phyloP scores from a whole-genome alignment of 78 protist genomes.

The Polysphondylium violaceum region DNA sequence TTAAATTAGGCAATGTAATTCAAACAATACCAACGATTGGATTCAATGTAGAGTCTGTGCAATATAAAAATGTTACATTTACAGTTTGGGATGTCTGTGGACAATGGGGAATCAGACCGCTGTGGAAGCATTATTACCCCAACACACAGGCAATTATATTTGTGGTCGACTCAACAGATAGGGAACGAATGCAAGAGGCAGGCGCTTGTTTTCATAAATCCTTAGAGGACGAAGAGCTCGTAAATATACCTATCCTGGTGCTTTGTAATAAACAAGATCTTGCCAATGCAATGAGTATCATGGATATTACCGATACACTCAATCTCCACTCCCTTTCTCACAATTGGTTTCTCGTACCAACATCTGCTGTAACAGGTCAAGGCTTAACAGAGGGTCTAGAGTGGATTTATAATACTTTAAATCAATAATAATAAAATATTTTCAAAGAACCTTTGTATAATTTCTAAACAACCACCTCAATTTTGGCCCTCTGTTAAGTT shows the following conservation, averaged over 20 bases:
- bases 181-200: conserved; percentile 53
- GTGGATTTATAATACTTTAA: background rate
- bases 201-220: background rate
- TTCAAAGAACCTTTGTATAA: no score
- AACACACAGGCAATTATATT: conserved; percentile 48
- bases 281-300: background rate
- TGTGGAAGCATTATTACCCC: conserved; percentile 38
- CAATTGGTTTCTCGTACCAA: conserved; percentile 44
- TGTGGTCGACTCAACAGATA: conserved; percentile 73
- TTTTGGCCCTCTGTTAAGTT: no score
- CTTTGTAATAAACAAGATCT: background rate
- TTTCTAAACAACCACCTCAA: no score
- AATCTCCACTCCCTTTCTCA: no score
- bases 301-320: background rate
- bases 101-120: background rate
- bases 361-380: conserved; percentile 90
- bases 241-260: background rate
- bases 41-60: conserved; percentile 95
- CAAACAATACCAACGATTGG: conserved; percentile 89
- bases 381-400: conserved; percentile 95
- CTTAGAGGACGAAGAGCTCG: background rate
- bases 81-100: conserved; percentile 96
- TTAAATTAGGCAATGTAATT: conserved; percentile 84
- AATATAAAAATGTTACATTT: conserved; percentile 90
- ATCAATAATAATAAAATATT: background rate